Percentiles rank a stretch among this genome's conserved stretches.
These are phyloP conservation scores for Sugiyamaella novakii DNA, from an alignment of 1,139 yeast genomes.

Conservation along the genomic window DNA sequence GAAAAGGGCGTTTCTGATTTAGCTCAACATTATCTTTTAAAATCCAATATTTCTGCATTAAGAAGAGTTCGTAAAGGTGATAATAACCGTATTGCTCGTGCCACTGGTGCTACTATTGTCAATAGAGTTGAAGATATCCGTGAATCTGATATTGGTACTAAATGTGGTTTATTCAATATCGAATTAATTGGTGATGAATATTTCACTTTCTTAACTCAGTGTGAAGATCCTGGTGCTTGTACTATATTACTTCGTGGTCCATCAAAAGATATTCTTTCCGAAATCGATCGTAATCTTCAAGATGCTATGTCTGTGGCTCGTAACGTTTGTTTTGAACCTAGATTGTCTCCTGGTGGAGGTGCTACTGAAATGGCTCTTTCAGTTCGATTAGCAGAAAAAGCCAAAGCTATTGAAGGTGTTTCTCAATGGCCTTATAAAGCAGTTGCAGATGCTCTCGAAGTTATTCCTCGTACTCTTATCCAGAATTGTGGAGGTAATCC, in stretches of 20 bases:
- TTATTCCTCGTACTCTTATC: constrained; percentile 92
- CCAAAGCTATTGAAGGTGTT: constrained; percentile 90
- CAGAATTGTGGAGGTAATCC: constrained; percentile 99
- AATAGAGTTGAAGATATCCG: constrained; percentile 93
- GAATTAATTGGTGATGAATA: constrained; percentile 98
- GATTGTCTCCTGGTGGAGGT: constrained; percentile 97
- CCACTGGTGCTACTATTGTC: constrained; percentile 96
- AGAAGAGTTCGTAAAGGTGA: constrained; percentile 96
- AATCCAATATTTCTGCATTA: constrained; percentile 89
- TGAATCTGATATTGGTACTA: constrained; percentile 84
- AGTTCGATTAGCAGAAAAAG: constrained; percentile 84
- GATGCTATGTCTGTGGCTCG: constrained; percentile 99
- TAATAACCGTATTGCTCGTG: constrained; percentile 94
- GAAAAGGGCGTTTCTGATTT: constrained; percentile 98
- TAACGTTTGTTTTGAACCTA: constrained; percentile 93
- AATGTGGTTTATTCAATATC: constrained; percentile 88
- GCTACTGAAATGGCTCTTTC: constrained; percentile 99
- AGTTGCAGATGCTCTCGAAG: constrained; percentile 98
- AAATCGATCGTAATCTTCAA: constrained; percentile 94
- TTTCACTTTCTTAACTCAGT: constrained; percentile 80
- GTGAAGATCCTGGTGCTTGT: constrained; percentile 89
- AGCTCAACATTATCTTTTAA: constrained; percentile 93
- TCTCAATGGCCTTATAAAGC: constrained; percentile 99
- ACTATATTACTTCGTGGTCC: constrained; percentile 93
- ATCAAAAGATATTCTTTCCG: constrained; percentile 93